These are phyloP conservation scores for Hondaea fermentalgiana DNA, from an alignment of 108 stramenopile genomes.

Conservation along the genomic window DNA sequence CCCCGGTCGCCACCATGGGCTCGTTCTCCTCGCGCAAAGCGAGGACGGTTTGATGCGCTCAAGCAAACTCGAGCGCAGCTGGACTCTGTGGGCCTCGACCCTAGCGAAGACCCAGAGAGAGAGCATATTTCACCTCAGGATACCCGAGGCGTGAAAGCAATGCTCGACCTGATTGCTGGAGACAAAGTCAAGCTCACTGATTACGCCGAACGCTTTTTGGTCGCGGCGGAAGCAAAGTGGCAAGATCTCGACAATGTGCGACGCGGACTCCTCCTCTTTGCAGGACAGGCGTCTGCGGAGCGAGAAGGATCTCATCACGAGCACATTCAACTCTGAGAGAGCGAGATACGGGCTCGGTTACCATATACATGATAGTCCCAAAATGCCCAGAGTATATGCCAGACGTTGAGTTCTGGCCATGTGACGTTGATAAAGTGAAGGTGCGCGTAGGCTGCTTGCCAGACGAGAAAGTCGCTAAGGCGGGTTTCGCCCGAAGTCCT, in stretches of 20 bases:
- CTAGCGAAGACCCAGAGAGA: no score
- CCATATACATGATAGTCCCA: constrained; percentile 3
- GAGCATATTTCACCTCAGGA: neutral
- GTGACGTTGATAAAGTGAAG: constrained; percentile 79
- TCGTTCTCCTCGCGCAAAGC: no score
- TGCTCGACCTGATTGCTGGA: neutral
- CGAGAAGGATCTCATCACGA: neutral
- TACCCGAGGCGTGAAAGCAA: neutral
- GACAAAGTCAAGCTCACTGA: neutral
- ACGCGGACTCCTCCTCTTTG: neutral
- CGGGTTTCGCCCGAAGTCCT: constrained; percentile 89
- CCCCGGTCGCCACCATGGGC: no score
- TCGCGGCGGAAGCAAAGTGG: neutral
- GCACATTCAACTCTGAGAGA: neutral
- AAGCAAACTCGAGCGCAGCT: no score
- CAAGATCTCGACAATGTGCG: neutral
- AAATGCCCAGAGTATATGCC: constrained; percentile 40
- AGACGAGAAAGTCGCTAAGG: constrained; percentile 83
- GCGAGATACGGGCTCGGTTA: neutral
- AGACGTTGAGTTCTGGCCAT: constrained; percentile 78
- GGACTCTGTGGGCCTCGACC: no score
- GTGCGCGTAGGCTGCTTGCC: constrained; percentile 88
- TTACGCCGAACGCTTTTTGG: neutral
- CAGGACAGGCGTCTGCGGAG: neutral
- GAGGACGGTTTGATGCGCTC: no score